Evolutionary conservation across 208 protist species (phyloP), one percentile per base, ranked within the genome.

Genomic region (Cochliopodium minus): DNA sequence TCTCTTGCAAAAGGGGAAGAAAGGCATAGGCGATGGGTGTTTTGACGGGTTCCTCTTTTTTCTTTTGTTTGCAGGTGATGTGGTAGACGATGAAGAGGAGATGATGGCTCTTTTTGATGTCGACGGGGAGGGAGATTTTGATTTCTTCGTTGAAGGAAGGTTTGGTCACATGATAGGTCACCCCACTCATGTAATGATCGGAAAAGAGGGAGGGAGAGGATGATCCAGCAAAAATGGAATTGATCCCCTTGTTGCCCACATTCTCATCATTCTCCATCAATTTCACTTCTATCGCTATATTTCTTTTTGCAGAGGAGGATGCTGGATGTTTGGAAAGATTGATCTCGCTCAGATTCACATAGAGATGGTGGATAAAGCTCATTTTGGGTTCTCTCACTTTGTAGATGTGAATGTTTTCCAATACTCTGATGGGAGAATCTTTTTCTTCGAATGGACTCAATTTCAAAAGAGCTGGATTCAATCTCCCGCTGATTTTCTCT

Each of bases 101-200:
- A 25, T 55, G 50, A 32, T 55, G 50, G 1, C n/a, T 55, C 0
- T 20, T 5, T 28, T 30, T 55, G 0, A 55, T 43, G 11, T 30
- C 7, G n/a, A 34, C 42, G 25, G 50, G 50, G 5, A 55, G 20
- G 15, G 39, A 2, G 30, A 55, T 55, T 29, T 55, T 55, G 10
- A 55, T 42, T 30, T 55, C 50, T 13, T 55, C 50, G 20, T 32
- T 32, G 25, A 55, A 55, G 4, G 39, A 30, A 10, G 50, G 50
- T 42, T 42, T 17, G 3, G 20, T 26, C n/a, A 17, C 11, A 30
- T 55, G 50, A 13, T 55, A 55, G 2, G 22, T 43, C 6, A 55
- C 30, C 13, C 17, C 4, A 32, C 33, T 39, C 28, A 32, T 42
- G 4, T 25, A n/a, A 43, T 32, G 7, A 22, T 25, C 23, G 2